Evolutionary conservation across 148 eudicot species (phyloP), one percentile per base, ranked within the genome.

Genomic region (Polygonum maritimum): DNA sequence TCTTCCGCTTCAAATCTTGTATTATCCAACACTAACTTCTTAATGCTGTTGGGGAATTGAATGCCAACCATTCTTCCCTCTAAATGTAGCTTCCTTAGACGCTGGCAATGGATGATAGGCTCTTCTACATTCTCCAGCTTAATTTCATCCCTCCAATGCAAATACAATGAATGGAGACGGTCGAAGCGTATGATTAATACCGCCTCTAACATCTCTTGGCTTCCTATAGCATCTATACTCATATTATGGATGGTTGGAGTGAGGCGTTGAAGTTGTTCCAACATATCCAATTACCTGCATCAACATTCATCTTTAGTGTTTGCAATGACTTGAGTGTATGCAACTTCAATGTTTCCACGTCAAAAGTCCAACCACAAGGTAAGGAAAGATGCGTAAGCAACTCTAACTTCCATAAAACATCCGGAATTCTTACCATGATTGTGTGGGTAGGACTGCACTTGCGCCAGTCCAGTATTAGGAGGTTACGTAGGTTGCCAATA

Each of bases 271-370:
- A 80, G 54, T 15, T 78, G 81, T 21, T 54, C 74, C 3, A 78
- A 44, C 81, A n/a, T n/a, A 83, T 75, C 86, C 83, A 80, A 21
- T 69, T 5, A 1, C 83, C 81, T 45, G 81, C 86, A 8, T n/a
- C n/a, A n/a, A n/a, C n/a, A n/a, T n/a, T n/a, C 4, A 73, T 67
- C 83, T 13, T 41, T 44, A 83, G 60, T 0, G 74, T 77, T 45
- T 74, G 69, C 44, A 83, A 73, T 19, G 48, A n/a, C 38, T 49
- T 60, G 14, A 80, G 47, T 12, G 55, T 57, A 35, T 74, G 31
- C 21, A 83, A 51, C 80, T 69, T 77, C 49, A 82, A 62, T 1
- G 26, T 8, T 8, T 12, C 14, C 16, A 13, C 51, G 51, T 0
- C 14, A 0, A 5, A 2, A 48, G 7, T 2, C 9, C 14, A 0